These are phyloP conservation scores for Aquilaria yunnanensis DNA, from an alignment of 345 rosid genomes.

Conservation along the genomic window DNA sequence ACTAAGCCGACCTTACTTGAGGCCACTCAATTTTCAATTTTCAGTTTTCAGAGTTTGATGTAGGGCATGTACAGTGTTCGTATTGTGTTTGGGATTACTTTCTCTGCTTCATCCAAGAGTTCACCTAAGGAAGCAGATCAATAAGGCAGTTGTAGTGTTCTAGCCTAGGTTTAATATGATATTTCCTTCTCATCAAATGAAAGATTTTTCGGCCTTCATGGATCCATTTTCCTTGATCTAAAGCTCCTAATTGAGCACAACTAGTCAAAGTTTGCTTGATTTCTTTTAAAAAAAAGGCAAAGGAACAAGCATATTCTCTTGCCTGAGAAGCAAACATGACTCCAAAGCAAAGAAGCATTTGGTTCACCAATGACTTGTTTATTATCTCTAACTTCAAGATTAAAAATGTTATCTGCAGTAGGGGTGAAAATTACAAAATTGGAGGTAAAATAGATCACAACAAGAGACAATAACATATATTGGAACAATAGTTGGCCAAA, in stretches of 20 bases:
- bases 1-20: too few species aligned
- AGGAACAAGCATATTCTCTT: conserved; percentile 19
- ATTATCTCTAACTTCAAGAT: conserved; percentile 84
- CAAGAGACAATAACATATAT: too few species aligned
- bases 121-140: conserved; percentile 72
- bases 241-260: conserved; percentile 66
- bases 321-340: conserved; percentile 92
- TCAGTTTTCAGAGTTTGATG: too few species aligned
- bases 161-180: conserved; percentile 45
- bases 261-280: conserved; percentile 42
- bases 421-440: neutral
- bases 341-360: conserved; percentile 95
- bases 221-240: conserved; percentile 81
- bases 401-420: conserved; percentile 19
- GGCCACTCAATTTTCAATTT: too few species aligned
- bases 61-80: too few species aligned
- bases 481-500: too few species aligned
- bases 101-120: conserved; percentile 58
- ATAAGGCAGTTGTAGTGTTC: conserved; percentile 68
- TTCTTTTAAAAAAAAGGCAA: conserved; percentile 6
- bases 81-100: conserved; percentile 22
- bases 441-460: neutral
- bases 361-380: conserved; percentile 80
- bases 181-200: conserved; percentile 38
- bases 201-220: conserved; percentile 63